Conservation (phyloP, 208 protist species). For the Crithidia sp. region DNA sequence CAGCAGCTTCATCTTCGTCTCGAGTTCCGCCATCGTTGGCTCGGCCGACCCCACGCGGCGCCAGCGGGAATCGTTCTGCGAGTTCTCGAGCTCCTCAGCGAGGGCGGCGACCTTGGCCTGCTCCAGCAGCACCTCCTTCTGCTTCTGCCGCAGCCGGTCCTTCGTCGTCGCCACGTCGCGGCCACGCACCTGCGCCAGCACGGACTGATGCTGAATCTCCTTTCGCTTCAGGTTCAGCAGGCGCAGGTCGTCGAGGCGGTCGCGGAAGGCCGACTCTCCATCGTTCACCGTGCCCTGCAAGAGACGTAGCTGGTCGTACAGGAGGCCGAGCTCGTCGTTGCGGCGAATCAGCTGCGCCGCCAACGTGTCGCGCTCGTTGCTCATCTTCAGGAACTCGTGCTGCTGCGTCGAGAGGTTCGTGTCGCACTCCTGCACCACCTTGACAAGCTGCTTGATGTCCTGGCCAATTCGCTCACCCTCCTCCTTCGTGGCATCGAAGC, state of each 20-base stretch:
- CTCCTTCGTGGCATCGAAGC: slow-evolving; percentile 56
- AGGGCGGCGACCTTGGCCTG: slow-evolving; percentile 91
- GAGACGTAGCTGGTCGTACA: slow-evolving; percentile 98
- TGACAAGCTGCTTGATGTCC: slow-evolving; percentile 95
- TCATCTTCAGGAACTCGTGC: slow-evolving; percentile 94
- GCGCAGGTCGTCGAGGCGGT: slow-evolving; percentile 81
- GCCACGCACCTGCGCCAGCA: slow-evolving; percentile 88
- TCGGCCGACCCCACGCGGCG: slow-evolving; percentile 95
- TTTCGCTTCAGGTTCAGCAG: slow-evolving; percentile 70
- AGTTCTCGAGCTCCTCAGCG: slow-evolving; percentile 97
- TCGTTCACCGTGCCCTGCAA: slow-evolving; percentile 94
- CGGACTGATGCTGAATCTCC: slow-evolving; percentile 91
- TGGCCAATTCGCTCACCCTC: slow-evolving; percentile 65
- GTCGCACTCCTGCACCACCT: slow-evolving; percentile 95
- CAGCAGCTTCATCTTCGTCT: slow-evolving; percentile 95
- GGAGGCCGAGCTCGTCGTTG: slow-evolving; percentile 97
- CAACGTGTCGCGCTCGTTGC: slow-evolving; percentile 96
- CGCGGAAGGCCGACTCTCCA: slow-evolving; percentile 95
- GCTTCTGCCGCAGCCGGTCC: slow-evolving; percentile 45
- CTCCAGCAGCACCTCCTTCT: slow-evolving; percentile 67
- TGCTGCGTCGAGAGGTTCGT: slow-evolving; percentile 87
- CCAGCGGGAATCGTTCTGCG: slow-evolving; percentile 91
- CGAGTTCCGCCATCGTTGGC: slow-evolving; percentile 92
- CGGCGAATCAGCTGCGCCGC: slow-evolving; percentile 97
- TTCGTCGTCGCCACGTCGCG: slow-evolving; percentile 70